These are phyloP conservation scores for Russula dissimulans DNA, from an alignment of 768 basidiomycete genomes.

Conservation along the genomic window DNA sequence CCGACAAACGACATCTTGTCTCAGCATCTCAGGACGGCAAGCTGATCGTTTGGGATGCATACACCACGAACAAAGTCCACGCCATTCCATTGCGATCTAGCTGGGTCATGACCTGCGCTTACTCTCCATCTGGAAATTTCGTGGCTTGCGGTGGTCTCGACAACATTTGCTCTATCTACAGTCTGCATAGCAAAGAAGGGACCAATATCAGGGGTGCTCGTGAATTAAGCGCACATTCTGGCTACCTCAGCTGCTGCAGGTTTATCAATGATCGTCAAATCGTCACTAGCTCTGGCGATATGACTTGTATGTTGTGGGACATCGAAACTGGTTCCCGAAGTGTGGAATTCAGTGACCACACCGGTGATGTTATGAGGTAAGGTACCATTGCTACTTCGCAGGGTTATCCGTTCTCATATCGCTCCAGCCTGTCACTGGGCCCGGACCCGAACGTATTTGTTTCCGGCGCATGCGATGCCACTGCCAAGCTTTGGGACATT, in stretches of 20 bases:
- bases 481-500: conserved; percentile 98
- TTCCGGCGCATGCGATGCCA: conserved; percentile 98
- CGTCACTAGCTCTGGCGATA: conserved; percentile 94
- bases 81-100: conserved; percentile 95
- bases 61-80: conserved; percentile 99
- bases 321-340: conserved; percentile 95
- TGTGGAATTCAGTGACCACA: conserved; percentile 99
- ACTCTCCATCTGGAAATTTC: conserved; percentile 92
- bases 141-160: conserved; percentile 98
- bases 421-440: conserved; percentile 76
- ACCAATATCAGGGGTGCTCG: conserved; percentile 80
- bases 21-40: conserved; percentile 99
- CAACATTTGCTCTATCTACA: conserved; percentile 99
- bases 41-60: conserved; percentile 99
- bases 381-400: conserved; percentile 12
- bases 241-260: conserved; percentile 95
- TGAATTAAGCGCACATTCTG: conserved; percentile 94
- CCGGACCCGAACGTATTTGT: conserved; percentile 94
- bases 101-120: conserved; percentile 99
- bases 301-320: conserved; percentile 99
- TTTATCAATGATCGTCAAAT: conserved; percentile 99
- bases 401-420: conserved; percentile 8
- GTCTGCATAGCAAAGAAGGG: conserved; percentile 72
- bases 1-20: conserved; percentile 93
- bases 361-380: conserved; percentile 99